Percentiles rank a stretch among this genome's conserved stretches.
phyloP scores from a whole-genome alignment of 1,284 basidiomycete genomes.

The Rhodofomes roseus region DNA sequence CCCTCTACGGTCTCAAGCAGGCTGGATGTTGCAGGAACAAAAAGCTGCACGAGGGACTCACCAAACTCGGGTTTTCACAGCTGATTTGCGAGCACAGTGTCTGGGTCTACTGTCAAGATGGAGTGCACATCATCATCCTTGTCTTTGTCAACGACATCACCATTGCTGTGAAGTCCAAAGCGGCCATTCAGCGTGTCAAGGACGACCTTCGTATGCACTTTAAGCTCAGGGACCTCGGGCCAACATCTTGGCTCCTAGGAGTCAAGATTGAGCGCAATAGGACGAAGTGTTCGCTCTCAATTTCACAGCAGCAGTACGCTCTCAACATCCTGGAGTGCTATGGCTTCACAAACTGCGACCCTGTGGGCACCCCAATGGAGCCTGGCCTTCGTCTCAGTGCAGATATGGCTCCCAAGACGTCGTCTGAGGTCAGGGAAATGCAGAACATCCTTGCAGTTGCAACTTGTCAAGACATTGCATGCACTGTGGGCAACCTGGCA shows the following conservation, averaged over 20 bases:
- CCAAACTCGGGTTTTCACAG: slow-evolving; percentile 8
- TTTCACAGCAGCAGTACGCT: no score
- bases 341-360: slow-evolving; percentile 1
- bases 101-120: slow-evolving; percentile 8
- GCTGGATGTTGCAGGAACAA: slow-evolving; percentile 16
- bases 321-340: no score
- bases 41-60: slow-evolving; percentile 3
- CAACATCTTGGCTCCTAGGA: no score
- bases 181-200: no score
- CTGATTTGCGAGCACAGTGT: slow-evolving; percentile 10
- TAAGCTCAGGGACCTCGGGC: no score
- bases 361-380: slow-evolving; percentile 29
- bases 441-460: slow-evolving; percentile 1
- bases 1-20: slow-evolving; percentile 22
- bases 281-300: no score
- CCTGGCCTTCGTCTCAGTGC: neutral
- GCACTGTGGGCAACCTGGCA: slow-evolving; percentile 6
- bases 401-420: neutral
- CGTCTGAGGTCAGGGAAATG: neutral
- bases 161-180: slow-evolving; percentile 5
- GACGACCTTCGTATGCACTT: no score
- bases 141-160: slow-evolving; percentile 17
- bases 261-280: no score
- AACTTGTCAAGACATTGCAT: slow-evolving; percentile 13
- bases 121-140: slow-evolving; percentile 10